Evolutionary conservation across 352 stramenopile genomes (phyloP).

Genomic region (Phytophthora citricola): DNA sequence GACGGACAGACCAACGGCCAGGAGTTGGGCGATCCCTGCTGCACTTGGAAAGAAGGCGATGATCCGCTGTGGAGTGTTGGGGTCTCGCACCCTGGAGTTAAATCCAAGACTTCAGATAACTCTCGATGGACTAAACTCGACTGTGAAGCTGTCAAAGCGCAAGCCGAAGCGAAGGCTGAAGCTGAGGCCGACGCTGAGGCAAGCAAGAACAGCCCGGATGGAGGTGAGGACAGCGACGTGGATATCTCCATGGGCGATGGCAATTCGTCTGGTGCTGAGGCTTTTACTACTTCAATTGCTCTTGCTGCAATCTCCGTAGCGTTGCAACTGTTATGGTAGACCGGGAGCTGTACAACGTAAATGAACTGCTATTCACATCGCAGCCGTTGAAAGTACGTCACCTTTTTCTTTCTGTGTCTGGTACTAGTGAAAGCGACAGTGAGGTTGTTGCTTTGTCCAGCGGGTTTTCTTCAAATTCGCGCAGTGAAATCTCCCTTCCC

Average conservation of each 20-base stretch:
- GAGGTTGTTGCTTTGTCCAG: neutral
- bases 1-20: conserved; percentile 87
- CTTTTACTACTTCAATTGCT: neutral
- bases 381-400: too few species aligned
- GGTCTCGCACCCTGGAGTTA: conserved; percentile 39
- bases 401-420: too few species aligned
- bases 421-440: neutral
- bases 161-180: conserved; percentile 21
- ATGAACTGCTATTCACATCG: too few species aligned
- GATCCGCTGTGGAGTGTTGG: conserved; percentile 18
- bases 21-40: conserved; percentile 85
- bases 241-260: conserved; percentile 31
- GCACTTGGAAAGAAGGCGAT: conserved; percentile 49
- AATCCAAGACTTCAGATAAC: conserved; percentile 22
- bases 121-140: conserved; percentile 28
- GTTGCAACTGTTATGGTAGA: conserved; percentile 12
- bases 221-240: conserved; percentile 27
- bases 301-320: neutral
- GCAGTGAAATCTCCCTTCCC: conserved; percentile 1
- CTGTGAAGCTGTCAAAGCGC: conserved; percentile 16
- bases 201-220: conserved; percentile 28
- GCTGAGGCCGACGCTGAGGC: conserved; percentile 20
- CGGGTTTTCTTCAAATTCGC: neutral
- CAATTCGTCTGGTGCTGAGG: neutral
- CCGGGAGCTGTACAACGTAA: neutral